Evolutionary conservation across 495 filamentous ascomycete species (phyloP).

Genomic region (Haplographium delicatum): DNA sequence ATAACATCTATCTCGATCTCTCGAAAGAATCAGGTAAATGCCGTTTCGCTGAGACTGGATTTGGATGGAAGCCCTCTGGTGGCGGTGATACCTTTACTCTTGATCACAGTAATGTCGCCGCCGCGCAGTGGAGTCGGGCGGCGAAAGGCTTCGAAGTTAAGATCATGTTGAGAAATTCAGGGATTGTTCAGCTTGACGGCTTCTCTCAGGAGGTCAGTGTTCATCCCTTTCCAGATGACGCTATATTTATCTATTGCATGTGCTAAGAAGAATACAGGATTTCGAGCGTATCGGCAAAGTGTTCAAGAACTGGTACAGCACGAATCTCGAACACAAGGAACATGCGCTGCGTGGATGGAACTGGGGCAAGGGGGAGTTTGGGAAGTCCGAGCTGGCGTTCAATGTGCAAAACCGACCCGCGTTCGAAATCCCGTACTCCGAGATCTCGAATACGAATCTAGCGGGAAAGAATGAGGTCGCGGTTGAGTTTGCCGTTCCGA

Average conservation of each 20-base stretch:
- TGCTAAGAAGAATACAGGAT: conserved; percentile 50
- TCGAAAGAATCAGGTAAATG: conserved; percentile 87
- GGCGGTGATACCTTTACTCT: conserved; percentile 91
- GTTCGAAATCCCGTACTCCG: conserved; percentile 95
- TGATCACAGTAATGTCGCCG: conserved; percentile 71
- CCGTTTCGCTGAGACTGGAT: conserved; percentile 84
- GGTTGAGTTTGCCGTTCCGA: conserved; percentile 80
- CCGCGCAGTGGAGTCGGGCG: conserved; percentile 92
- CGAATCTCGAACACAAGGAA: conserved; percentile 85
- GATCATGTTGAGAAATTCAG: conserved; percentile 73
- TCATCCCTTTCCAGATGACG: too few relatives aligned
- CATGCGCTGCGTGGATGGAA: conserved; percentile 98
- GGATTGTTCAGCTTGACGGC: conserved; percentile 89
- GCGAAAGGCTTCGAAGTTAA: conserved; percentile 91
- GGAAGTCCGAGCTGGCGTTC: conserved; percentile 90
- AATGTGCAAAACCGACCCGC: conserved; percentile 95
- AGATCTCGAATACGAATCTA: conserved; percentile 96
- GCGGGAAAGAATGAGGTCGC: conserved; percentile 98
- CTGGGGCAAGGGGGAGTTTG: conserved; percentile 98
- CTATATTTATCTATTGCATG: background rate
- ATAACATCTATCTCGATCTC: conserved; percentile 91
- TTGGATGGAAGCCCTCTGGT: conserved; percentile 87
- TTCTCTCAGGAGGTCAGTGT: conserved; percentile 82
- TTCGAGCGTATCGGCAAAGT: conserved; percentile 82
- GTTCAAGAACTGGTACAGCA: conserved; percentile 95